A percentile compares a stretch with the other conserved stretches of the same genome.
These are phyloP conservation scores for Astrothelium macrocarpum DNA, from an alignment of 495 filamentous ascomycete species.

Conservation along the genomic window DNA sequence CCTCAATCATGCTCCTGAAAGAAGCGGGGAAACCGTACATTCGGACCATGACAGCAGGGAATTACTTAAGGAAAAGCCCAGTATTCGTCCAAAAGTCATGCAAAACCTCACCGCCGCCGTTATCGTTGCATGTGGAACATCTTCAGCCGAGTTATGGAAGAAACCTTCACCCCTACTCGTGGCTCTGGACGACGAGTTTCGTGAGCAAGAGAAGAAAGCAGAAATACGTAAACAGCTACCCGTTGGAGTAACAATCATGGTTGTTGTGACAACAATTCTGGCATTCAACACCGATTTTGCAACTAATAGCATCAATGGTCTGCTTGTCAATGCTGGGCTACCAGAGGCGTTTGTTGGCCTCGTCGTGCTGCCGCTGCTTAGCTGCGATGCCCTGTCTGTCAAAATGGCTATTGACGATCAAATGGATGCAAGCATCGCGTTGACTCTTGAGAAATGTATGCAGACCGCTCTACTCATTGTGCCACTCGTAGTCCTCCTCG, in stretches of 20 bases:
- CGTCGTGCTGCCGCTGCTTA: neutral
- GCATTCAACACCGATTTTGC: slow-evolving; percentile 18
- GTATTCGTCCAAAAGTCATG: no score
- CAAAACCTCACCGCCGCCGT: neutral
- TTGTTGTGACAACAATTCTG: slow-evolving; percentile 1
- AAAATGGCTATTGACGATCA: neutral
- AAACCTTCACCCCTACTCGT: neutral
- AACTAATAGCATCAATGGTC: slow-evolving; percentile 14
- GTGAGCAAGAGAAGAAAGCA: neutral
- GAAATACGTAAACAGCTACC: neutral
- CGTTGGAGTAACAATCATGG: neutral
- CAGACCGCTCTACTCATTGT: neutral
- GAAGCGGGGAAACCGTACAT: neutral
- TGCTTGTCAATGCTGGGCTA: neutral
- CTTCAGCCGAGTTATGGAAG: neutral
- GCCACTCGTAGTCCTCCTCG: neutral
- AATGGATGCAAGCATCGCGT: neutral
- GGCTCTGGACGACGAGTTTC: neutral
- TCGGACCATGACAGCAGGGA: neutral
- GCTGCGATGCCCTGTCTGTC: neutral
- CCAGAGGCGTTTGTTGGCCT: neutral
- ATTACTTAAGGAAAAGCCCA: neutral
- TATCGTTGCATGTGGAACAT: neutral
- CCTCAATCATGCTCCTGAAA: neutral
- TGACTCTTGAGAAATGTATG: neutral